phyloP scores from a whole-genome alignment of 257 asterid genomes.

The Capsicum pubescens region DNA sequence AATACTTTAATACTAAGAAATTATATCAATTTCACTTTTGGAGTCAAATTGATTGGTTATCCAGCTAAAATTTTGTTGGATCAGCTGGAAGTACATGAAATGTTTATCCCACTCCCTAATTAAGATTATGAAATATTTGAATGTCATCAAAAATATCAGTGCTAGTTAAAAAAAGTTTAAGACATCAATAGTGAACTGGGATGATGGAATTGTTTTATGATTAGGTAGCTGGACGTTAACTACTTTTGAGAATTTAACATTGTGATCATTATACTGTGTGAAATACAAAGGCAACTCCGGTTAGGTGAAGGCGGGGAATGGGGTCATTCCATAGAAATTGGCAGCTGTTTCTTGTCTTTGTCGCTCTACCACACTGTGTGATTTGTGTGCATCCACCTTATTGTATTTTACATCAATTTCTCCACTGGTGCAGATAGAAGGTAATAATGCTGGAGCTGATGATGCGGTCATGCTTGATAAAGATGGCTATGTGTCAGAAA shows the following conservation, averaged over 20 bases:
- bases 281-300: neutral
- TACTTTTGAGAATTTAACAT: neutral
- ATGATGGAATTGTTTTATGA: neutral
- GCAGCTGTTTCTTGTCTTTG: neutral
- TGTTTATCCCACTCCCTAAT: constrained; percentile 16
- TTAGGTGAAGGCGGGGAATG: neutral
- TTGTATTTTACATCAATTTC: neutral
- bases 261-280: constrained; percentile 15
- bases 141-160: neutral
- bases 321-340: neutral
- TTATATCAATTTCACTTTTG: neutral
- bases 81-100: neutral
- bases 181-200: neutral
- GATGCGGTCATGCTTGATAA: constrained; percentile 95
- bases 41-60: neutral
- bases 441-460: constrained; percentile 81
- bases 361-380: neutral
- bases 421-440: constrained; percentile 74
- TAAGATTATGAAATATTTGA: neutral
- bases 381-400: constrained; percentile 17
- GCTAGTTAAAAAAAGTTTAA: neutral
- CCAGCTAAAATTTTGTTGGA: constrained; percentile 17
- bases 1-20: neutral
- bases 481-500: constrained; percentile 94
- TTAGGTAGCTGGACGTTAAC: neutral